Evolutionary conservation across 768 basidiomycete genomes (phyloP), one percentile per base, ranked within the genome.

Genomic region (Rhizopogon vinicolor): DNA sequence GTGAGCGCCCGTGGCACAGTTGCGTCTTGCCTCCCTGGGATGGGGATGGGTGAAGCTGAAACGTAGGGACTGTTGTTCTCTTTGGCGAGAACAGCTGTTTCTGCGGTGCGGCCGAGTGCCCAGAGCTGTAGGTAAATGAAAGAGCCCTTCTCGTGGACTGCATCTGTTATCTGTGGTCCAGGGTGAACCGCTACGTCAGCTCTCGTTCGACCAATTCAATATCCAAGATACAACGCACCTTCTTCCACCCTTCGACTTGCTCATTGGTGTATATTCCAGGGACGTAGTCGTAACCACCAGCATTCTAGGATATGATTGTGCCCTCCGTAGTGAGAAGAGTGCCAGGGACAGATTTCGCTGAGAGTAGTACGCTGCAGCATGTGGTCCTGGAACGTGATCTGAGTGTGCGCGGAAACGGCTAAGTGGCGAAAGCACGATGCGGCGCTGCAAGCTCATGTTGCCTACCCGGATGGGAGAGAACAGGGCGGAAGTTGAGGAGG

Each of bases 251-350:
- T 7, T 62, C 56, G 29, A 77, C 76, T 59, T 92, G 89, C 22
- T 78, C 81, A 3, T 77, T 64, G 18, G 65, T 81, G 74, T 79
- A 89, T 52, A 89, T 81, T 0, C 87, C 88, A 1, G 87, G 88
- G 0, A 79, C 75, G 52, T 81, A 67, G 1, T 55, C 51, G 41
- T 69, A 73, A 1, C 83, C 84, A 3, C 78, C 81, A 0, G 83
- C 82, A 12, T 75, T 60, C 1, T 67, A 63, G 0, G 78, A 74
- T 45, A 88, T 78, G 51, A 77, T 69, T 2, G 83, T 82, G 0
- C 74, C 84, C 66, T 88, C 85, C 1, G 82, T 68, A 53, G 88
- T 75, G 43, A 83, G 66, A 8, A 87, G 66, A 0, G 79, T 84
- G 0, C 84, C 84, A 0, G 78, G 75, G 0, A 65, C 60, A 39